Base-by-base conservation (phyloP, 176 grass and related monocot species). In the Phragmites australis region DNA sequence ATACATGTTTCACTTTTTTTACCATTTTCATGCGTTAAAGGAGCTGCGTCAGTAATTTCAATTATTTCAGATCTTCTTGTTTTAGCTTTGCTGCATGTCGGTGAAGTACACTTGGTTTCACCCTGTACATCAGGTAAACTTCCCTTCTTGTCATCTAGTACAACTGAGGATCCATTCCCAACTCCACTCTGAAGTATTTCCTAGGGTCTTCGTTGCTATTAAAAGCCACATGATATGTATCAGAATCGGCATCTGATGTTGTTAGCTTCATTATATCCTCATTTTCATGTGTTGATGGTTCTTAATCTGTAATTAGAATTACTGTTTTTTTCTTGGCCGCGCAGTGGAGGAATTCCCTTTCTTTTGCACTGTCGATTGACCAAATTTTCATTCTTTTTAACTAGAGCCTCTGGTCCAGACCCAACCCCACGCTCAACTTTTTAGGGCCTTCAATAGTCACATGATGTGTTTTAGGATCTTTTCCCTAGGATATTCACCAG, bases 201-300 rank as follows among this genome's bases (percentile, higher is more conserved):
- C 48, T 34, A 49, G 7, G 59, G 25, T 66, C 48, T 83, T 72
- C 9, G 16, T 14, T 81, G 10, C 70, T 59, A 75, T 75, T 75
- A 59, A 32, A 62, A 75, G 60, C 8, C 77, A 59, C 29, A 68
- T 7, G 5, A 11, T 45, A 1, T 74, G 49, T 41, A 57, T 55
- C 77, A 50, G 81, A 78, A 88, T 56, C 81, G 67, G 81, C 50
- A 72, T 54, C 37, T 6, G 61, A 67, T 41, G n/a, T 25, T 22
- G 46, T 26, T 52, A 41, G 21, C 9, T 40, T 53, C 62, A 41
- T 15, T 67, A 16, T 41, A 53, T 67, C 49, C 50, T 23, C 47
- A 67, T 79, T 53, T 57, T 75, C 51, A 42, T 53, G 46, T 18
- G 6, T 13, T 19, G 47, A 67, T 40, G n/a, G 5, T 67, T 6